These are phyloP conservation scores for Hygrocybe coccinea DNA, from an alignment of 768 basidiomycete genomes.

Conservation along the genomic window DNA sequence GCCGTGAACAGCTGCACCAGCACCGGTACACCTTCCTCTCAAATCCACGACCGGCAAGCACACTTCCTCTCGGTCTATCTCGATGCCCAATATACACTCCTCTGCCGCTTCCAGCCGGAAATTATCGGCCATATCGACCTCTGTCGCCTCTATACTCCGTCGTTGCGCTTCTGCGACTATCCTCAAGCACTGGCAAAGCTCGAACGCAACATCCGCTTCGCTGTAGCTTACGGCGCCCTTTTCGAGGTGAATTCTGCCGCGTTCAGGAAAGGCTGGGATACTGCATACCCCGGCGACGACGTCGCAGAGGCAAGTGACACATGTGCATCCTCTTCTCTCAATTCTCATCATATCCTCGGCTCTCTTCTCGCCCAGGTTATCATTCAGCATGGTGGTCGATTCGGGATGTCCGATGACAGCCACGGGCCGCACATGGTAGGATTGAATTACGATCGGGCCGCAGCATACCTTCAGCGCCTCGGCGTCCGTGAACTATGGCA, in stretches of 20 bases:
- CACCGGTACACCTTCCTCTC: constrained; percentile 17
- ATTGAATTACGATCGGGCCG: constrained; percentile 68
- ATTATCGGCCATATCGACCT: constrained; percentile 93
- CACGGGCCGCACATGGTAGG: constrained; percentile 88
- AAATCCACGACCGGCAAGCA: constrained; percentile 34
- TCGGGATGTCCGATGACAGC: constrained; percentile 92
- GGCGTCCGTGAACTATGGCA: constrained; percentile 65
- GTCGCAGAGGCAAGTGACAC: constrained; percentile 54
- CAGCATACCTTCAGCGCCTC: constrained; percentile 57
- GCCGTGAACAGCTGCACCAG: constrained; percentile 44
- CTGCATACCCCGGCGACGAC: constrained; percentile 78
- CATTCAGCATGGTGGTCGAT: constrained; percentile 58
- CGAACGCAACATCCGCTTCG: constrained; percentile 69
- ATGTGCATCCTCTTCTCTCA: constrained; percentile 10
- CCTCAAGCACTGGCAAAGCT: constrained; percentile 59
- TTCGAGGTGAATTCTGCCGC: constrained; percentile 94
- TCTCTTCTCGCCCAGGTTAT: constrained; percentile 50
- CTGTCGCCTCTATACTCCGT: constrained; percentile 78
- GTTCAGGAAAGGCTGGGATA: constrained; percentile 84
- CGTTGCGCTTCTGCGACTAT: constrained; percentile 49
- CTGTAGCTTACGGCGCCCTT: constrained; percentile 76
- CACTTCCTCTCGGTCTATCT: constrained; percentile 67
- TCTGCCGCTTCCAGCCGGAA: constrained; percentile 73
- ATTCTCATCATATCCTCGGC: constrained; percentile 2
- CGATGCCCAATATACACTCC: constrained; percentile 73